Evolutionary conservation across 2,329 filamentous ascomycete genomes (phyloP), one percentile per base, ranked within the genome.

Genomic region (Annulohypoxylon truncatum): DNA sequence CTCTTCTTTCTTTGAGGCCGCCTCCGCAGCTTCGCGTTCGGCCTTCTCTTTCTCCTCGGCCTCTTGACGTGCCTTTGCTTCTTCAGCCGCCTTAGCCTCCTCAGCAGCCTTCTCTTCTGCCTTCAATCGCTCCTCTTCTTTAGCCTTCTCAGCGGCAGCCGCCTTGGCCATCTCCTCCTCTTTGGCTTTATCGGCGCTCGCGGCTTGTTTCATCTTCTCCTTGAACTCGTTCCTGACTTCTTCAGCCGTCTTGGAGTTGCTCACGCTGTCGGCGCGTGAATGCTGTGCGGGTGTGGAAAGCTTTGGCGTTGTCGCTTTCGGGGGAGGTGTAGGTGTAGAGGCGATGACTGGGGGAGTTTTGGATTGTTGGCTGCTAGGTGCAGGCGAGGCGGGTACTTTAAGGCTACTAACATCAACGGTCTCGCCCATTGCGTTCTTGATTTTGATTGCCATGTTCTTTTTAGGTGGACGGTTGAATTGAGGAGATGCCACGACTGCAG

Each of bases 221-320:
- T 91, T 91, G 75, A 94, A 92, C 80, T 97, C 93, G 70, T 92
- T 88, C 63, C 90, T 90, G 68, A 93, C 93, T 80, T 97, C 92
- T 77, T 95, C 91, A 33, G 88, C 87, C 1, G 91, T 91, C 85
- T 96, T 96, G 42, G 82, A 82, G 22, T 84, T 84, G 18, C 81
- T 78, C n/a, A 81, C 86, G 79, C 90, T 94, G 54, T 96, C 93
- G 13, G 88, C 84, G 42, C 92, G 90, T 58, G 80, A 81, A 73
- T 96, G 92, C 15, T 96, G 92, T 18, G 90, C 84, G 18, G 89
- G 84, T 44, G 87, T 68, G 51, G 72, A 59, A 4, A 64, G 46
- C 57, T 75, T 75, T 18, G 83, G 84, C 71, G 88, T 94, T 8
- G 87, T 83, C 2, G 90, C 84, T 75, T 93, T 94, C 22, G 93